phyloP scores from a whole-genome alignment of 331 rosid species.

The Pyrus hybrid region DNA sequence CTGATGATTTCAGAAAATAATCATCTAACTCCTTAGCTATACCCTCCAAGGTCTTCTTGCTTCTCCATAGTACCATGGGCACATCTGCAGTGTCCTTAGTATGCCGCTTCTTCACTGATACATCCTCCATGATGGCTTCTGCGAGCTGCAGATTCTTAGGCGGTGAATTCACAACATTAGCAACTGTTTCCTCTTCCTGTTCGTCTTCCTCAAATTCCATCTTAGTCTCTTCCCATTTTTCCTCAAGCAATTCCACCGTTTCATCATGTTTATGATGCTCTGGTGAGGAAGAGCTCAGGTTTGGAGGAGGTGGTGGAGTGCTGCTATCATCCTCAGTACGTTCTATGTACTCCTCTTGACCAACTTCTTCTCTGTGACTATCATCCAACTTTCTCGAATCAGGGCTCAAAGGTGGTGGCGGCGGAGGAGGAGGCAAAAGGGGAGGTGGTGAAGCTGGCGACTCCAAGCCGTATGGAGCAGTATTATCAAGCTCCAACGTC shows the following conservation, averaged over 20 bases:
- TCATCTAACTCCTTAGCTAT: conserved; percentile 69
- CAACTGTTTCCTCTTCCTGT: conserved; percentile 38
- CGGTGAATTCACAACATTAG: conserved; percentile 21
- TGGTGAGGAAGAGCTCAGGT: conserved; percentile 17
- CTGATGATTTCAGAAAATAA: conserved; percentile 72
- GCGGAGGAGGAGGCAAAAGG: conserved; percentile 47
- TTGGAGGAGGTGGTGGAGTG: conserved; percentile 15
- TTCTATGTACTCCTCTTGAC: conserved; percentile 13
- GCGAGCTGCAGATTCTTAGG: conserved; percentile 31
- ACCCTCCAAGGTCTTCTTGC: conserved; percentile 58
- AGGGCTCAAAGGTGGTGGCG: conserved; percentile 60
- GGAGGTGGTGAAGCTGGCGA: conserved; percentile 51
- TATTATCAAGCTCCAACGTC: conserved; percentile 52
- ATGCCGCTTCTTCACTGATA: conserved; percentile 29
- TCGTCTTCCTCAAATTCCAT: conserved; percentile 64
- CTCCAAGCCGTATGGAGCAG: conserved; percentile 23
- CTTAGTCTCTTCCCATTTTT: conserved; percentile 69
- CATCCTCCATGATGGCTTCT: conserved; percentile 25
- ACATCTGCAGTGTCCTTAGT: conserved; percentile 28
- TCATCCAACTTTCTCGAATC: conserved; percentile 32
- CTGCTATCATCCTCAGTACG: conserved; percentile 18
- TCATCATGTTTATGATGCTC: conserved; percentile 18
- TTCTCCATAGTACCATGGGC: conserved; percentile 30
- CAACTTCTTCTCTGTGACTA: conserved; percentile 2
- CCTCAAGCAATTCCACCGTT: conserved; percentile 33